Evolutionary conservation across 2,329 filamentous ascomycete species (phyloP).

Genomic region (Diplodia sapinea): DNA sequence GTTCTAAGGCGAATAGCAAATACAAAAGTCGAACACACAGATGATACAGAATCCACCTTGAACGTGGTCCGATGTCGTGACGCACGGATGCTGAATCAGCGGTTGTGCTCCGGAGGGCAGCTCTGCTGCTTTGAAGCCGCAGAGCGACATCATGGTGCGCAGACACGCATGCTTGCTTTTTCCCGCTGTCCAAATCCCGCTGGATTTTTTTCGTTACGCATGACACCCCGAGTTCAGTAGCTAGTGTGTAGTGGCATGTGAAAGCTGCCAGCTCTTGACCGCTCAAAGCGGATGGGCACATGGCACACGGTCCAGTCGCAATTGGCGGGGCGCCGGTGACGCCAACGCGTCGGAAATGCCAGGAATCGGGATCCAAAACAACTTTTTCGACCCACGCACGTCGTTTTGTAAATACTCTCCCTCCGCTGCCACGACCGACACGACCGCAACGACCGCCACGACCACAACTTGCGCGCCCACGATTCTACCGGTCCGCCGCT

Average conservation of each 20-base stretch:
- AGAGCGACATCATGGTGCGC: constrained; percentile 17
- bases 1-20: constrained; percentile 12
- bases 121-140: neutral
- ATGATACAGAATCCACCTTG: neutral
- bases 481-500: neutral
- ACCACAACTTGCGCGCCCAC: neutral
- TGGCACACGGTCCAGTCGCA: constrained; percentile 3
- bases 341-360: constrained; percentile 30
- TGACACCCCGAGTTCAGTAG: neutral
- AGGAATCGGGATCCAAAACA: constrained; percentile 26
- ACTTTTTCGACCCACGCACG: constrained; percentile 25
- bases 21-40: constrained; percentile 11
- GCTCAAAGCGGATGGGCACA: constrained; percentile 1
- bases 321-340: constrained; percentile 18
- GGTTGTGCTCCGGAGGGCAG: neutral
- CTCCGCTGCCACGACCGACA: constrained; percentile 17
- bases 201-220: neutral
- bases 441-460: constrained; percentile 20
- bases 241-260: constrained; percentile 3
- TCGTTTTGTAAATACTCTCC: constrained; percentile 11
- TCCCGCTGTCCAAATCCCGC: neutral
- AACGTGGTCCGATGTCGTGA: constrained; percentile 3
- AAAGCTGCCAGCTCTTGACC: constrained; percentile 10
- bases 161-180: neutral
- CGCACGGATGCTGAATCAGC: constrained; percentile 17